phyloP scores from a whole-genome alignment of 2,329 filamentous ascomycete genomes.

The Beauveria australis region DNA sequence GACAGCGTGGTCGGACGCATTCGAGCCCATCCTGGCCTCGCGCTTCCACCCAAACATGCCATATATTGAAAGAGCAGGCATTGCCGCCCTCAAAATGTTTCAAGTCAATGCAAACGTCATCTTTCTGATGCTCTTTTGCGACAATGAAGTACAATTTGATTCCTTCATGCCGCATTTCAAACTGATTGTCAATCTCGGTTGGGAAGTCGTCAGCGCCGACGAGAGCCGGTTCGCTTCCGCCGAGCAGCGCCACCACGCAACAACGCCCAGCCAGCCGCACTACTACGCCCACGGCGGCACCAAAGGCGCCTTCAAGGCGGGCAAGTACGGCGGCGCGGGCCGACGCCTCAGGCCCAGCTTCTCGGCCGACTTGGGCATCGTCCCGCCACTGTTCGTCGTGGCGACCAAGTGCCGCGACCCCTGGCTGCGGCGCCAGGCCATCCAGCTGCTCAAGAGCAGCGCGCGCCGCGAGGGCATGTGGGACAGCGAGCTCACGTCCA shows the following conservation, averaged over 20 bases:
- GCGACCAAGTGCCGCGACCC: slow-evolving; percentile 58
- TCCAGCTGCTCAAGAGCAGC: slow-evolving; percentile 51
- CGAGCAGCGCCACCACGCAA: slow-evolving; percentile 27
- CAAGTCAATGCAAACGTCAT: slow-evolving; percentile 50
- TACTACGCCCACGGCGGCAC: background rate
- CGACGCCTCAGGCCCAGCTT: slow-evolving; percentile 52
- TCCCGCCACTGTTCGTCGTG: slow-evolving; percentile 57
- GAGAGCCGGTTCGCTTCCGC: slow-evolving; percentile 40
- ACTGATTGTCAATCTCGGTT: slow-evolving; percentile 47
- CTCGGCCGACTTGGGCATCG: slow-evolving; percentile 54
- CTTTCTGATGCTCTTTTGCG: slow-evolving; percentile 52
- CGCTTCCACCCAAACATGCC: slow-evolving; percentile 40
- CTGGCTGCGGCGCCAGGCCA: slow-evolving; percentile 48
- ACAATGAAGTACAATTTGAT: slow-evolving; percentile 52
- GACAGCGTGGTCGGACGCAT: slow-evolving; percentile 47
- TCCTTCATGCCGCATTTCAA: slow-evolving; percentile 42
- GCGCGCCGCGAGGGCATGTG: slow-evolving; percentile 60
- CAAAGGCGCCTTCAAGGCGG: slow-evolving; percentile 30
- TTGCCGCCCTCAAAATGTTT: slow-evolving; percentile 54
- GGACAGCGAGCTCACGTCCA: slow-evolving; percentile 53
- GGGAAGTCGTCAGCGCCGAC: slow-evolving; percentile 51
- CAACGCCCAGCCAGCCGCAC: background rate
- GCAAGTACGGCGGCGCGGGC: slow-evolving; percentile 34
- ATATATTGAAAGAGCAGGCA: slow-evolving; percentile 50
- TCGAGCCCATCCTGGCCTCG: slow-evolving; percentile 44